Evolutionary conservation across 768 basidiomycete species (phyloP), one percentile per base, ranked within the genome.

Genomic region (Tubosaeta brunneosetosa): DNA sequence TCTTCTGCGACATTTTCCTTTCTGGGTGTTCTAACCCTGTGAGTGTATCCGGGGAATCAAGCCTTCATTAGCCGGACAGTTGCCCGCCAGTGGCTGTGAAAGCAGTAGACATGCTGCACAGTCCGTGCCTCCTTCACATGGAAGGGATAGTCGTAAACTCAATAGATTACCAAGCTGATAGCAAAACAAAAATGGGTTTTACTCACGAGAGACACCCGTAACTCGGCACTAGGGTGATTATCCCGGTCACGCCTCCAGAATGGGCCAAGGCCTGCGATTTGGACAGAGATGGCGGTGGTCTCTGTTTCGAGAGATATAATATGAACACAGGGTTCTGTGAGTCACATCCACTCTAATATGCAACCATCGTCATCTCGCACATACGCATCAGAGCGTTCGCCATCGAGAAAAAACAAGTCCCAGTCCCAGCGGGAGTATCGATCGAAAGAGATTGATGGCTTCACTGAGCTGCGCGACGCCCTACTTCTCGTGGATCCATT

Each of bases 351-450:
- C n/a, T 47, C 53, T 34, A 5, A 38, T 25, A 66, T 63, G 62
- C 55, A 51, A 16, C 12, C 49, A 37, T 53, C 63, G 1, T 51
- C 63, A 37, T 53, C 53, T 43, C 57, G 22, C 36, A 6, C 14
- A 29, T n/a, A 17, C 34, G 1, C 52, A 38, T 17, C 63, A 12
- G 57, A 45, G 10, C 25, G 29, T 19, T 55, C 44, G 0, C 55
- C 61, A 9, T 13, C 44, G 10, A 65, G n/a, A 49, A 64, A 63
- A 40, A 60, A 53, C 44, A 63, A 66, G 41, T 47, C 47, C 22
- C 63, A 61, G 50, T 66, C 66, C 4, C 66, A 70, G 22, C 53
- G 66, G 49, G 61, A 56, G 26, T 68, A 70, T 29, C 66, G 66
- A 16, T 61, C 57, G 44, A 67, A 67, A 50, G 66, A 70, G 50